Base-by-base conservation (phyloP, 257 asterid species). In the Solanum etuberosum region DNA sequence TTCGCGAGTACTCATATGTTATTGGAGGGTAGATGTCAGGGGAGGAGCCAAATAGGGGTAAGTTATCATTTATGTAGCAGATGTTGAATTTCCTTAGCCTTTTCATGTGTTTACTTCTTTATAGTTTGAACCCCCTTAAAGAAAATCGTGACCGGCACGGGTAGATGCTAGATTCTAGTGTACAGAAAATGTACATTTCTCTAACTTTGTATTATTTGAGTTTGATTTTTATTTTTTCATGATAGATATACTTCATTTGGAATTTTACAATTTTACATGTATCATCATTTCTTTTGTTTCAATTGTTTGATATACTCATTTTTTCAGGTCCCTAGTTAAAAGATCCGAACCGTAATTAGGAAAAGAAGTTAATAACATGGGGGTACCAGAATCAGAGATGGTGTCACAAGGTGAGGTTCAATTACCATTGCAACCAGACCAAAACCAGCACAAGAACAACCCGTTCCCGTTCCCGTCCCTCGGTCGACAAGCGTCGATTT, bases 401-500 rank as follows among this genome's bases (percentile, higher is more conserved):
- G 83, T 84, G 34, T 89, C 98, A 9, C 93, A 90, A 43, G 91
- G 91, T 59, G 94, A 92, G 38, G 92, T 86, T 23, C 94, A 91
- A 61, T 89, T 93, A 11, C 83, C 91, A 13, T 27, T 88, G 13
- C 92, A 89, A 15, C 31, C 88, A 7, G 90, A 83, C 40, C 86
- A 87, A 16, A 90, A 89, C 35, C 90, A 90, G 37, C 14, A 84
- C 12, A 89, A 90, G 82, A 87, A 89, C 54, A 81, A 88, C 37
- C 70, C 51, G 4, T 57, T 89, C 37, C 70, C 51, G 4, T 57
- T 89, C 3, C 83, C 87, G 15, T 85, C 95, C 1, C 89, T 94
- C 0, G 97, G 97, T 23, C 85, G 94, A 20, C 98, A 93, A 34
- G 87, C 93, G 6, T 94, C 99, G 5, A 93, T 96, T 16, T 96